Percentiles rank a stretch among this genome's conserved stretches.
phyloP scores from a whole-genome alignment of 768 basidiomycete species.

The Tulasnella sp. region DNA sequence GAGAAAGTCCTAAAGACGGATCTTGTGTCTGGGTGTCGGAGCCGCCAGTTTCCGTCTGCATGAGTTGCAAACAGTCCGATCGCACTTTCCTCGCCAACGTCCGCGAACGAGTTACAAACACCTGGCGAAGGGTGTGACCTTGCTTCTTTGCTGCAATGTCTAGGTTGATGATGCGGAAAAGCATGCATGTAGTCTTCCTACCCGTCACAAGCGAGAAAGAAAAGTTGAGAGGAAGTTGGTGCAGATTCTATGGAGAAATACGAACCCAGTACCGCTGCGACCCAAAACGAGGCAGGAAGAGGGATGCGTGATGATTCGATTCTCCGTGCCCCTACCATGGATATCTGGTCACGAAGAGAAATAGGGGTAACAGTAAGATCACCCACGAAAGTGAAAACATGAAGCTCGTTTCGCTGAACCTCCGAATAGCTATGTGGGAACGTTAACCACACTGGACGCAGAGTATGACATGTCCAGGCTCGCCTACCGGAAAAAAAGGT shows the following conservation, averaged over 20 bases:
- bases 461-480: not conserved
- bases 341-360: not conserved
- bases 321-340: slow-evolving; percentile 45
- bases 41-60: not conserved
- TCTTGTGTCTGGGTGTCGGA: not conserved
- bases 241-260: not conserved
- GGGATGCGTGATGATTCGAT: slow-evolving; percentile 54
- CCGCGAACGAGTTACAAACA: slow-evolving; percentile 69
- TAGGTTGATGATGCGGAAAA: slow-evolving; percentile 68
- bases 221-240: not conserved
- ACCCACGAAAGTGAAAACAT: slow-evolving; percentile 38
- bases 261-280: slow-evolving; percentile 69
- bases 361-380: not conserved
- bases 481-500: slow-evolving; percentile 32
- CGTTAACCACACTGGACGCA: not conserved
- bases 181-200: slow-evolving; percentile 68
- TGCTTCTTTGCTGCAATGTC: slow-evolving; percentile 36
- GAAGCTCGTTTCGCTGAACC: slow-evolving; percentile 44
- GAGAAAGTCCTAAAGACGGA: not conserved
- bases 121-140: slow-evolving; percentile 51
- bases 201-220: slow-evolving; percentile 35
- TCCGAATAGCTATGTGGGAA: slow-evolving; percentile 44
- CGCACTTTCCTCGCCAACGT: slow-evolving; percentile 23
- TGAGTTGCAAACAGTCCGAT: not conserved
- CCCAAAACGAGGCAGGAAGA: slow-evolving; percentile 64